These are phyloP conservation scores for Cladorrhinum sp. DNA, from an alignment of 2,329 filamentous ascomycete species.

Conservation along the genomic window DNA sequence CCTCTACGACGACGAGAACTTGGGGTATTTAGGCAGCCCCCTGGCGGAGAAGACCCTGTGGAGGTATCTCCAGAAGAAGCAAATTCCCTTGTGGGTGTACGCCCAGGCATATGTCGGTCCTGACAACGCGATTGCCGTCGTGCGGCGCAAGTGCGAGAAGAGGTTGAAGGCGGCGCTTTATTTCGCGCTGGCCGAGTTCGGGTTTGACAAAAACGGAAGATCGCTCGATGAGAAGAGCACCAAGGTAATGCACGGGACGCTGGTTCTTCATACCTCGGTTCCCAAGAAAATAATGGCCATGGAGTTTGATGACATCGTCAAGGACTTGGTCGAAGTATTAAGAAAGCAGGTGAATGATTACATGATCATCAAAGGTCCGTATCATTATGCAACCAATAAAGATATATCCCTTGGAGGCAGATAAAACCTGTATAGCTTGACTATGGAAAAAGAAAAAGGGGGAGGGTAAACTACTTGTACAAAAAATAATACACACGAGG, in stretches of 20 bases:
- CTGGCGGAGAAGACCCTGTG: neutral
- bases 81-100: neutral
- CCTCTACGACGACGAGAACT: neutral
- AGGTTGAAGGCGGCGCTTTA: neutral
- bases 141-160: neutral
- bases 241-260: neutral
- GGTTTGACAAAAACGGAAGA: neutral
- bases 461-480: neutral
- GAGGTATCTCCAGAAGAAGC: neutral
- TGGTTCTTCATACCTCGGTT: neutral
- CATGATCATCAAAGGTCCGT: too few relatives aligned
- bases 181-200: neutral
- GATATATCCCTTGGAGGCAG: too few relatives aligned
- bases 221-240: neutral
- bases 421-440: too few relatives aligned
- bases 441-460: neutral
- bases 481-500: neutral
- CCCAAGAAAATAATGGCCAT: neutral
- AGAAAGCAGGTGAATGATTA: neutral
- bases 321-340: neutral
- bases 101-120: neutral
- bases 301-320: neutral
- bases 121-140: neutral
- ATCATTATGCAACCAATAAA: too few relatives aligned
- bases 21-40: neutral